phyloP scores from a whole-genome alignment of 148 eudicot genomes.

The Hydrangea macrophylla region DNA sequence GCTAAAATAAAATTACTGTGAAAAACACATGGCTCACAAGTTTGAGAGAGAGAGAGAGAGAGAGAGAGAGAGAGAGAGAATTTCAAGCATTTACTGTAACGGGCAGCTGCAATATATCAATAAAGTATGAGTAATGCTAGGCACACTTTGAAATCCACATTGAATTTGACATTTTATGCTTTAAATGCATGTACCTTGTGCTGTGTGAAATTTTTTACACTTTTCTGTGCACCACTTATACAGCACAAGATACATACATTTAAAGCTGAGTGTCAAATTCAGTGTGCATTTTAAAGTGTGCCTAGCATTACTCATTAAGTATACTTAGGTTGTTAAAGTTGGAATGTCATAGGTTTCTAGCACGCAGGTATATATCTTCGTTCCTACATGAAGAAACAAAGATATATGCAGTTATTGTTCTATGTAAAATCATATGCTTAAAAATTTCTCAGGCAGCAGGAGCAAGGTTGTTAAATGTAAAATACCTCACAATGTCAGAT shows the following conservation, averaged over 20 bases:
- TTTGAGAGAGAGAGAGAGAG: conserved; percentile 6
- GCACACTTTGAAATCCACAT: not conserved
- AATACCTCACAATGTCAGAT: conserved; percentile 6
- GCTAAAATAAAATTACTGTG: not conserved
- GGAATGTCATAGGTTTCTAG: not conserved
- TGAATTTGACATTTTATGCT: too few relatives aligned
- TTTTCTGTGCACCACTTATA: not conserved
- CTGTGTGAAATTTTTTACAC: not conserved
- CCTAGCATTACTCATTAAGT: too few relatives aligned
- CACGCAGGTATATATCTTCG: too few relatives aligned
- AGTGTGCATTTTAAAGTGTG: too few relatives aligned
- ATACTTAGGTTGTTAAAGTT: too few relatives aligned
- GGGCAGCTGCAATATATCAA: not conserved
- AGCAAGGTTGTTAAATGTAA: not conserved
- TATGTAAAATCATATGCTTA: not conserved
- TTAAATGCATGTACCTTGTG: too few relatives aligned
- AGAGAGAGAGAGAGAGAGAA: not conserved
- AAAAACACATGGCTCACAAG: not conserved
- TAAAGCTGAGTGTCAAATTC: too few relatives aligned
- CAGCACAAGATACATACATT: too few relatives aligned
- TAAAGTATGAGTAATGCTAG: not conserved
- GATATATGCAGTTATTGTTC: not conserved
- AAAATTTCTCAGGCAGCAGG: not conserved
- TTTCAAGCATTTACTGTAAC: not conserved
- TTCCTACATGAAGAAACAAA: not conserved